phyloP scores from a whole-genome alignment of 257 asterid genomes.

The Fraxinus quadrangulata region DNA sequence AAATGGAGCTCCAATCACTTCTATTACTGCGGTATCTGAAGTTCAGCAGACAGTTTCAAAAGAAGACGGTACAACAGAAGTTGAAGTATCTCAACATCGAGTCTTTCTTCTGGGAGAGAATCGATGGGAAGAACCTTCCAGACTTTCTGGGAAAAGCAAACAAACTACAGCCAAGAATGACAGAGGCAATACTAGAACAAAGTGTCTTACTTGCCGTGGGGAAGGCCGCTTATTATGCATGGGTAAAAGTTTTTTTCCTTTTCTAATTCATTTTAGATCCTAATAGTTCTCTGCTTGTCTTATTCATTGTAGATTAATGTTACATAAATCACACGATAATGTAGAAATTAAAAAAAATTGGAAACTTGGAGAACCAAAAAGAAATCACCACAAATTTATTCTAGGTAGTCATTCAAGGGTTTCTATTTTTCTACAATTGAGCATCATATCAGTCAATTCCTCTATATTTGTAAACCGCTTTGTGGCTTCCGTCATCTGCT shows the following conservation, averaged over 20 bases:
- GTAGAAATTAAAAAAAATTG: background rate
- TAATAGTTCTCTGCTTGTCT: background rate
- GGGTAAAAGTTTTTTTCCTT: constrained; percentile 50
- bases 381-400: background rate
- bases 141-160: constrained; percentile 53
- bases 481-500: background rate
- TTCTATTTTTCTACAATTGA: constrained; percentile 5
- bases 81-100: constrained; percentile 44
- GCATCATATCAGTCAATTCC: background rate
- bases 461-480: background rate
- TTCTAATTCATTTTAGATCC: constrained; percentile 6
- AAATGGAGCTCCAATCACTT: constrained; percentile 62
- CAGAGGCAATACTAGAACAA: constrained; percentile 36
- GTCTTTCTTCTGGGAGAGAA: constrained; percentile 97
- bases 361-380: background rate
- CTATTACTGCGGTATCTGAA: constrained; percentile 44
- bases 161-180: constrained; percentile 31
- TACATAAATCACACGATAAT: background rate
- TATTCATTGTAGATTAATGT: constrained; percentile 3
- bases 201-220: constrained; percentile 76
- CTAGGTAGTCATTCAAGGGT: background rate
- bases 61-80: constrained; percentile 36
- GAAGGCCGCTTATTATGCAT: constrained; percentile 88
- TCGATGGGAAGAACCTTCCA: constrained; percentile 95
- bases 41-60: constrained; percentile 40